Percentiles rank a stretch among this genome's conserved stretches.
These are phyloP conservation scores for Yarrowia galli DNA, from an alignment of 1,139 yeast genomes.

Conservation along the genomic window DNA sequence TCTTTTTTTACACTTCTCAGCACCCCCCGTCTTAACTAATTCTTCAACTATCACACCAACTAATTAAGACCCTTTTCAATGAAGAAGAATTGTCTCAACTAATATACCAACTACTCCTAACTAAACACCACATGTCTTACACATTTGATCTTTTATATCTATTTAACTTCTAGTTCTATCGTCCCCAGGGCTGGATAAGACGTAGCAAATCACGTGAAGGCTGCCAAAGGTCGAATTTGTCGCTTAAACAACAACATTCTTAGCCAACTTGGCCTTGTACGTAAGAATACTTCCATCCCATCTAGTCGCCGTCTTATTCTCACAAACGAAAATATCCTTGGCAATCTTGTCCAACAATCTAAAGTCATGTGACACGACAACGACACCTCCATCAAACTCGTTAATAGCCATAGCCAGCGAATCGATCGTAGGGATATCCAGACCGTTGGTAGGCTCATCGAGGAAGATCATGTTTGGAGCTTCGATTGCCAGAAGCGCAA, in stretches of 20 bases:
- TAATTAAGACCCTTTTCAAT: too few relatives aligned
- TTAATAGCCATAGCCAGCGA: slow-evolving; percentile 96
- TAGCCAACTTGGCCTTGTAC: slow-evolving; percentile 92
- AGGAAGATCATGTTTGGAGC: slow-evolving; percentile 91
- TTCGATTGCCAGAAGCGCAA: slow-evolving; percentile 93
- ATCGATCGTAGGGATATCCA: slow-evolving; percentile 97
- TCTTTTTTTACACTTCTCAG: too few relatives aligned
- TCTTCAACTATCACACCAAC: too few relatives aligned
- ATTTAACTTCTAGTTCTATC: too few relatives aligned
- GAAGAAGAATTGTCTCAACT: too few relatives aligned
- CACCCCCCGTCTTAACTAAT: too few relatives aligned
- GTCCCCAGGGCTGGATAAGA: too few relatives aligned
- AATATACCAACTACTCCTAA: too few relatives aligned
- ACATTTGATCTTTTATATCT: too few relatives aligned
- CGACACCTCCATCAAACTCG: slow-evolving; percentile 96
- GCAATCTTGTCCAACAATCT: slow-evolving; percentile 97
- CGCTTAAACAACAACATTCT: slow-evolving; percentile 61
- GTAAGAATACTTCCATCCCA: slow-evolving; percentile 93
- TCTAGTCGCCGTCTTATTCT: slow-evolving; percentile 90
- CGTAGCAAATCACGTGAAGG: too few relatives aligned
- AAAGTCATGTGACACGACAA: slow-evolving; percentile 99
- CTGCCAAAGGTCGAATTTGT: too few relatives aligned
- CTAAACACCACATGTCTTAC: too few relatives aligned
- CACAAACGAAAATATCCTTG: slow-evolving; percentile 94
- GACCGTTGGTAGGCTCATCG: slow-evolving; percentile 99